These are phyloP conservation scores for Tricholoma sp. DNA, from an alignment of 768 basidiomycete genomes.

Conservation along the genomic window DNA sequence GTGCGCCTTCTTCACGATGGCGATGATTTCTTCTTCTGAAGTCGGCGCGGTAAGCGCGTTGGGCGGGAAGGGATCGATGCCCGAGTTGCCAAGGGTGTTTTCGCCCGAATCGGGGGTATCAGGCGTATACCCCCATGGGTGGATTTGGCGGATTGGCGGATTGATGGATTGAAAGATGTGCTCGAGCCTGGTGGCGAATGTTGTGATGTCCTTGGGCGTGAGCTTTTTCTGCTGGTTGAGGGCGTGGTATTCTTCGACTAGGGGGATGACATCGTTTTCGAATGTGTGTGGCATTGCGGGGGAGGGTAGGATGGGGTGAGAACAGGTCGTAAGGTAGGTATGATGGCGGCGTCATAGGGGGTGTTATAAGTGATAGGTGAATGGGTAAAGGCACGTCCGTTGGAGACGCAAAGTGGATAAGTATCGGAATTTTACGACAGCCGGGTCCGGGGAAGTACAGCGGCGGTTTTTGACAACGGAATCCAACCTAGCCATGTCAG, in stretches of 20 bases:
- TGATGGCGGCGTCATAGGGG: too few relatives aligned
- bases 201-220: neutral
- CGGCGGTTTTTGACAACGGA: too few relatives aligned
- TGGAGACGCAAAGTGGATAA: too few relatives aligned
- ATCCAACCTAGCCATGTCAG: too few relatives aligned
- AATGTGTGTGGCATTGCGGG: neutral
- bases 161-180: neutral
- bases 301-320: too few relatives aligned
- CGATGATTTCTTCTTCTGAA: neutral
- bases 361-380: too few relatives aligned
- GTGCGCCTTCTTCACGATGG: neutral
- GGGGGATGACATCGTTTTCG: neutral
- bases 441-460: too few relatives aligned
- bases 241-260: neutral
- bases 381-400: too few relatives aligned
- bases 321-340: too few relatives aligned
- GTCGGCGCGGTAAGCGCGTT: neutral
- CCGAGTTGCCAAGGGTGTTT: neutral
- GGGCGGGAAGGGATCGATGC: slow-evolving; percentile 3
- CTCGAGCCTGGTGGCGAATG: neutral
- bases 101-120: neutral
- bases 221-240: neutral
- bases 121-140: neutral
- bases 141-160: neutral
- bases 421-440: too few relatives aligned